Evolutionary conservation across 768 basidiomycete genomes (phyloP).

Genomic region (Phylloporus sp.): DNA sequence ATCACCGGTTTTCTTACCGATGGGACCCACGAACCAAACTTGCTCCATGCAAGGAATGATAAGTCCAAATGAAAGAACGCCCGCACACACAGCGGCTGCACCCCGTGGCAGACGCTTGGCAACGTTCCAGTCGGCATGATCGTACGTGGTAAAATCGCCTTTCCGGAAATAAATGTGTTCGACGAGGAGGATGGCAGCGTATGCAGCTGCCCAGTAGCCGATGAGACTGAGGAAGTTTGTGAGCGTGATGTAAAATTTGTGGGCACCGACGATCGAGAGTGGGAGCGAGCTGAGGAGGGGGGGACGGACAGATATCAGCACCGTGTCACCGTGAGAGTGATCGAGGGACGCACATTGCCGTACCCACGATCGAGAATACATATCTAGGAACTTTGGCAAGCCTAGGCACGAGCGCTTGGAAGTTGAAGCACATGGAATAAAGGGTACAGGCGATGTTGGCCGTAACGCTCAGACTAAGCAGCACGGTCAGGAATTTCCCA

Average conservation of each 20-base stretch:
- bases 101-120: conserved; percentile 54
- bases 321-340: neutral
- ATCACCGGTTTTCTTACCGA: conserved; percentile 60
- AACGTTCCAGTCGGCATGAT: conserved; percentile 47
- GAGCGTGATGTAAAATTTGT: conserved; percentile 57
- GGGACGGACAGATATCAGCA: conserved; percentile 5
- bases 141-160: conserved; percentile 45
- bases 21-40: conserved; percentile 65
- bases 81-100: conserved; percentile 52
- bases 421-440: conserved; percentile 72
- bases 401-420: conserved; percentile 64
- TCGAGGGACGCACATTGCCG: conserved; percentile 51
- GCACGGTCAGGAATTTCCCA: conserved; percentile 64
- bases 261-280: conserved; percentile 63
- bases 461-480: conserved; percentile 71
- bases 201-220: conserved; percentile 58
- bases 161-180: conserved; percentile 67
- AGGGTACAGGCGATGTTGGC: conserved; percentile 80
- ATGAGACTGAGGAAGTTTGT: conserved; percentile 66
- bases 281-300: conserved; percentile 49
- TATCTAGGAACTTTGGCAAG: conserved; percentile 60
- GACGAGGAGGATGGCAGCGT: conserved; percentile 51
- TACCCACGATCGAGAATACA: conserved; percentile 60
- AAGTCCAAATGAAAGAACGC: conserved; percentile 47
- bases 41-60: conserved; percentile 67